phyloP scores from a whole-genome alignment of 1,139 yeast species.

The Diutina neorugosa region DNA sequence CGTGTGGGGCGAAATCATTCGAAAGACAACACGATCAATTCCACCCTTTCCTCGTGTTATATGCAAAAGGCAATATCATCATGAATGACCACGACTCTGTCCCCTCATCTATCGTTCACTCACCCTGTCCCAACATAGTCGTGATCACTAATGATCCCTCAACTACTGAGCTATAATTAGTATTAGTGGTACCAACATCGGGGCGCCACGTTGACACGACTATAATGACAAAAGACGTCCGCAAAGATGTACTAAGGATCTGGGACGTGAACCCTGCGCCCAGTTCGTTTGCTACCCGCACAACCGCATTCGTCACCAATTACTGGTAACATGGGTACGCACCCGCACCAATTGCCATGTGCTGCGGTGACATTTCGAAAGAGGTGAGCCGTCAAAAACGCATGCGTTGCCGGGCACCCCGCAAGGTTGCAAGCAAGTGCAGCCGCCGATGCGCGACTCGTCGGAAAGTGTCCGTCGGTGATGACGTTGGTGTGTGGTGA shows the following conservation, averaged over 20 bases:
- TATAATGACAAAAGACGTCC: not conserved
- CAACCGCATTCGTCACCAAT: not conserved
- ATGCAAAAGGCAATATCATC: no score
- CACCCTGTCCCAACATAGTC: not conserved
- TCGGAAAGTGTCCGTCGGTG: no score
- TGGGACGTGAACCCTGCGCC: not conserved
- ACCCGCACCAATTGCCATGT: not conserved
- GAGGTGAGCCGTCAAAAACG: not conserved
- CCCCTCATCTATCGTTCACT: no score
- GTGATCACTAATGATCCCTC: no score
- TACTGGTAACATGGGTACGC: not conserved
- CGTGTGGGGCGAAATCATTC: not conserved
- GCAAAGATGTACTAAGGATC: not conserved
- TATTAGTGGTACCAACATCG: not conserved
- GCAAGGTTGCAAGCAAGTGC: not conserved
- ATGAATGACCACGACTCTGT: not conserved
- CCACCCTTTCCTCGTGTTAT: not conserved
- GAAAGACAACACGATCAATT: not conserved
- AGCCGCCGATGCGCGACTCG: not conserved
- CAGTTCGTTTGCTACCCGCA: not conserved
- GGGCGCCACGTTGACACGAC: not conserved
- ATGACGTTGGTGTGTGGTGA: no score
- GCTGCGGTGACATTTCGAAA: not conserved
- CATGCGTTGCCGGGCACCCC: not conserved
- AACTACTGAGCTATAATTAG: not conserved